A percentile compares a stretch with the other conserved stretches of the same genome.
phyloP scores from a whole-genome alignment of 2,329 filamentous ascomycete species.

The Endoconidiophora polonica region DNA sequence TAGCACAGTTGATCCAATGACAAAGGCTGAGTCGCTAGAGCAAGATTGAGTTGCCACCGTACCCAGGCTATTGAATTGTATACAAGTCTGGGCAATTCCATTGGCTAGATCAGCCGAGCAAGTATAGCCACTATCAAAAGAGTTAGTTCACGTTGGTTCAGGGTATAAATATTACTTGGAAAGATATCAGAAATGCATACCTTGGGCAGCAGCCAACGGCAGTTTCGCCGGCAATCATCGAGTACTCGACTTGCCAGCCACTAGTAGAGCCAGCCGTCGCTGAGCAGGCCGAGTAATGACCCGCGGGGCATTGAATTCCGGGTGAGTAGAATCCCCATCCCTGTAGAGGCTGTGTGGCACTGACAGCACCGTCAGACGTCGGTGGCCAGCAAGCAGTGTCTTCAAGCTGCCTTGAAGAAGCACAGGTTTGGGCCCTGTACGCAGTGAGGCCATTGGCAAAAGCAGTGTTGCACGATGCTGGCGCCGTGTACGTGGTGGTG shows the following conservation, averaged over 20 bases:
- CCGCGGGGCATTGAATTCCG: slow-evolving; percentile 19
- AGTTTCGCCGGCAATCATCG: slow-evolving; percentile 18
- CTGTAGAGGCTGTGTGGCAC: slow-evolving; percentile 14
- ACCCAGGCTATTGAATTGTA: slow-evolving; percentile 13
- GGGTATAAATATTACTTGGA: background rate
- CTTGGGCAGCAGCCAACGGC: slow-evolving; percentile 21
- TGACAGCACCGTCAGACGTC: slow-evolving; percentile 7
- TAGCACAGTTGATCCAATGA: slow-evolving; percentile 7
- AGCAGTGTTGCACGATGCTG: slow-evolving; percentile 11
- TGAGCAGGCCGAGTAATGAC: slow-evolving; percentile 20
- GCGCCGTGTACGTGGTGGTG: slow-evolving; percentile 14
- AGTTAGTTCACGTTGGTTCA: background rate
- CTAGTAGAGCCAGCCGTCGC: slow-evolving; percentile 16
- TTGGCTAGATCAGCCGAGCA: slow-evolving; percentile 15
- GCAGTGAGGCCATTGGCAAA: slow-evolving; percentile 8
- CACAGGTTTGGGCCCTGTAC: slow-evolving; percentile 9
- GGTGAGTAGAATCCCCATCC: slow-evolving; percentile 24
- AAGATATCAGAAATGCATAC: slow-evolving; percentile 14
- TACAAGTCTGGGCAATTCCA: slow-evolving; percentile 14
- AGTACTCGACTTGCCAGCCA: slow-evolving; percentile 18
- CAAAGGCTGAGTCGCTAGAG: slow-evolving; percentile 5
- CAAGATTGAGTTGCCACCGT: slow-evolving; percentile 13
- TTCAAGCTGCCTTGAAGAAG: slow-evolving; percentile 9
- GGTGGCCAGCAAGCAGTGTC: slow-evolving; percentile 11
- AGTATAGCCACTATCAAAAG: slow-evolving; percentile 14